A percentile compares a stretch with the other conserved stretches of the same genome.
phyloP scores from a whole-genome alignment of 2,329 filamentous ascomycete species.

The Juglanconis juglandina region DNA sequence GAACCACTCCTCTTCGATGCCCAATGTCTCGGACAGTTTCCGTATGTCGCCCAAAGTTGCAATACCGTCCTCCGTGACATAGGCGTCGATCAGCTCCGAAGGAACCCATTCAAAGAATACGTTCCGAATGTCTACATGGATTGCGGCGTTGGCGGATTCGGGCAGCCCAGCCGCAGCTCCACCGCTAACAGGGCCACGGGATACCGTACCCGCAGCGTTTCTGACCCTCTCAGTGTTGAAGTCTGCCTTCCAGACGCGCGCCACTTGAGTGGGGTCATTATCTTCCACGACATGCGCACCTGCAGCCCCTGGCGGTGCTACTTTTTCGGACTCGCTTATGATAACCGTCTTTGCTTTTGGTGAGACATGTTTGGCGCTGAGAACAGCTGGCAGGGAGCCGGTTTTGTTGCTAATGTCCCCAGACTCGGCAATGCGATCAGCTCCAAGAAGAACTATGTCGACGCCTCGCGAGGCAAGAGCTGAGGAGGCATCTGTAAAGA shows the following conservation, averaged over 20 bases:
- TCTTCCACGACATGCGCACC: constrained; percentile 46
- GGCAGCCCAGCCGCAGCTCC: background rate
- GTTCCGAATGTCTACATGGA: constrained; percentile 39
- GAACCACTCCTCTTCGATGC: constrained; percentile 34
- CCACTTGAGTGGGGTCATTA: constrained; percentile 52
- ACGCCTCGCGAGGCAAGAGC: constrained; percentile 49
- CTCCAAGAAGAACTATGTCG: constrained; percentile 60
- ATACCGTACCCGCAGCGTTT: constrained; percentile 19
- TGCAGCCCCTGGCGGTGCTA: constrained; percentile 43
- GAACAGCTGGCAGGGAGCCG: constrained; percentile 56
- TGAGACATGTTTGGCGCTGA: constrained; percentile 50
- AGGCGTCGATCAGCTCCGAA: constrained; percentile 46
- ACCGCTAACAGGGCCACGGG: constrained; percentile 1
- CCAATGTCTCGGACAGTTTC: constrained; percentile 35
- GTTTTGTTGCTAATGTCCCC: constrained; percentile 66
- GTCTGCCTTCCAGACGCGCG: constrained; percentile 39
- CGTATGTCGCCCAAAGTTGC: constrained; percentile 37
- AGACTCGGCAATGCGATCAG: constrained; percentile 55
- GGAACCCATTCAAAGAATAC: constrained; percentile 62
- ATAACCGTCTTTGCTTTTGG: constrained; percentile 48
- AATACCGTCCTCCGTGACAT: constrained; percentile 52
- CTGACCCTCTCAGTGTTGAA: constrained; percentile 24
- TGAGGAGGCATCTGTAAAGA: constrained; percentile 60
- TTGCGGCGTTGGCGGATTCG: background rate
- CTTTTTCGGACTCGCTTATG: constrained; percentile 59